Evolutionary conservation across 805 yeast species (phyloP), one percentile per base, ranked within the genome.

Genomic region (Lipomyces mesembrius): DNA sequence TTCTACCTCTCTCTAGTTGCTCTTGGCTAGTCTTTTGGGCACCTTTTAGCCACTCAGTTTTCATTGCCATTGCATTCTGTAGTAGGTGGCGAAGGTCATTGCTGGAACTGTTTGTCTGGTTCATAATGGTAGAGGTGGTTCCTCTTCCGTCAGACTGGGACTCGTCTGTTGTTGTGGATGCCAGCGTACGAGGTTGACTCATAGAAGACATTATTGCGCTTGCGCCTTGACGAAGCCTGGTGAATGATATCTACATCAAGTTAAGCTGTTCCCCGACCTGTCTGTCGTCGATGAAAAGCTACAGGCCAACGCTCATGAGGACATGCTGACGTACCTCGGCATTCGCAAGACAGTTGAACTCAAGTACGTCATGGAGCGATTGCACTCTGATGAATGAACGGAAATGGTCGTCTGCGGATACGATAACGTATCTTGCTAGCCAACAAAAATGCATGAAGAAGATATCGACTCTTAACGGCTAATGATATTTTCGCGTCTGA

Each of bases 341-440:
- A 71, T 79, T 14, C 75, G 82, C 32, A 77, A 77, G 66, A 78
- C 82, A 1, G 76, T 79, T 17, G 81, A 79, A 60, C 75, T 80
- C 75, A 72, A 73, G 22, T 74, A 77, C 62, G 81, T 80, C 6
- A 70, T 79, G 57, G 71, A 76, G 14, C 72, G 75, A 12, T 64
- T 80, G 29, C 76, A 73, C 29, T 67, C 76, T 1, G 66, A 67
- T 14, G 68, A 68, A 17, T 3, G 60, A 62, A 5, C 64, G 77
- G 9, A 70, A 73, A 32, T 79, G 82, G 81, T 71, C 78, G 2
- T 74, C 78, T 7, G 72, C 61, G 27, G 81, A 78, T 56, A 73
- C 80, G 34, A 72, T 79, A n/a, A 70, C 73, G 22, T 79, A 80
- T 62, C 68, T 79, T 11, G 68, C 73, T 2, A 73, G 72, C 2